A percentile compares a stretch with the other conserved stretches of the same genome.
These are phyloP conservation scores for Malus hybrid DNA, from an alignment of 331 rosid species.

Conservation along the genomic window DNA sequence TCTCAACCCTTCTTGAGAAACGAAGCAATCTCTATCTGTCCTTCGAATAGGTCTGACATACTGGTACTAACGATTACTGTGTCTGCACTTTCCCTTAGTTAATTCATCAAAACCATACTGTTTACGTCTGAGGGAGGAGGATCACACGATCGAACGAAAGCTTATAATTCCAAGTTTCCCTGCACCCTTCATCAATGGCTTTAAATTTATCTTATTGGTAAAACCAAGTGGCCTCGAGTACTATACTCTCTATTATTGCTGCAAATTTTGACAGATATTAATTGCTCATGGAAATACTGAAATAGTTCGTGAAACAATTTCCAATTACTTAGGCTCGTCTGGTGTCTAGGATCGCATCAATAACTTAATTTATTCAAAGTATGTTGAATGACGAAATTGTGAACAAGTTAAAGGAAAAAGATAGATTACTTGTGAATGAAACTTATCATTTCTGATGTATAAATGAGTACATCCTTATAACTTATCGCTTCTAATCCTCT, in stretches of 20 bases:
- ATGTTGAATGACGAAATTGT: background rate
- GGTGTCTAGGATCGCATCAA: no score
- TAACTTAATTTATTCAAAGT: no score
- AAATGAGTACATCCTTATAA: no score
- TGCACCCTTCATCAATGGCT: background rate
- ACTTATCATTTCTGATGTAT: background rate
- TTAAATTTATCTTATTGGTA: background rate
- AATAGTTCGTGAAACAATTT: background rate
- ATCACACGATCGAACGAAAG: background rate
- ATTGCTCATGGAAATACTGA: background rate
- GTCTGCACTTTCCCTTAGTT: slow-evolving; percentile 1
- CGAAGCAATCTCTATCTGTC: background rate
- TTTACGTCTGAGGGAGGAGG: background rate
- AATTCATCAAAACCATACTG: background rate
- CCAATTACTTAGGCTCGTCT: background rate
- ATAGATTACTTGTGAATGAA: no score
- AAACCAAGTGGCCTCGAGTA: background rate
- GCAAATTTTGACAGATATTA: background rate
- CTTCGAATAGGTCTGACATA: slow-evolving; percentile 14
- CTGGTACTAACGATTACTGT: slow-evolving; percentile 7
- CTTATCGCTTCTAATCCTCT: background rate
- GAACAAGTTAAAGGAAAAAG: no score
- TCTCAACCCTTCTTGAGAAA: slow-evolving; percentile 11
- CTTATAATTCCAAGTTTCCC: background rate
- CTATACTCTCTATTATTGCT: background rate